Conservation (phyloP, 768 basidiomycete genomes). For the Trametes cinnabarina region DNA sequence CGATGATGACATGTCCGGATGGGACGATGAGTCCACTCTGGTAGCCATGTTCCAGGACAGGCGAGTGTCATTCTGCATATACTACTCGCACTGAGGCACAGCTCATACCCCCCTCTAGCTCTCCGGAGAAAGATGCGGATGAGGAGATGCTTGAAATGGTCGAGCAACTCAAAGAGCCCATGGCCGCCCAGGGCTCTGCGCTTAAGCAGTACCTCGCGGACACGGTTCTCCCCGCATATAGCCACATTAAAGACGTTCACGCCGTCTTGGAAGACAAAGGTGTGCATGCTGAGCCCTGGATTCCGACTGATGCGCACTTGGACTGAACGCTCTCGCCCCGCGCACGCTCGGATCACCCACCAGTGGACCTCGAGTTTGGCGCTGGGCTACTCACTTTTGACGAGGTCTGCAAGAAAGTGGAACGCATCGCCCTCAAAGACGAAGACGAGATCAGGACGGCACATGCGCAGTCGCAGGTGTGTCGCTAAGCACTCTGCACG, state of each 20-base stretch:
- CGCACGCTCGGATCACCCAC: not conserved
- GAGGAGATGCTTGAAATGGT: constrained; percentile 27
- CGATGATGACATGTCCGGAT: constrained; percentile 25
- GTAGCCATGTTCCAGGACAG: constrained; percentile 31
- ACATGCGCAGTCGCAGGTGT: constrained; percentile 45
- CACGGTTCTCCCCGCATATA: constrained; percentile 35
- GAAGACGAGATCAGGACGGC: constrained; percentile 41
- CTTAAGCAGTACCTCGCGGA: constrained; percentile 33
- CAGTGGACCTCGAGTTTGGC: constrained; percentile 30
- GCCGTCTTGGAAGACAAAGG: constrained; percentile 33
- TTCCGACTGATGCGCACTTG: not conserved
- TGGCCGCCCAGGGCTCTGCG: constrained; percentile 25
- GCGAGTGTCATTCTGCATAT: constrained; percentile 15
- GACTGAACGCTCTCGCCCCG: not conserved
- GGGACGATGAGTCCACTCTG: constrained; percentile 34
- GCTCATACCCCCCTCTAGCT: constrained; percentile 20
- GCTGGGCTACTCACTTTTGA: constrained; percentile 53
- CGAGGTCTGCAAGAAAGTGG: constrained; percentile 52
- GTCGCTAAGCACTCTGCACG: constrained; percentile 39
- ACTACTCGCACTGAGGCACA: not conserved
- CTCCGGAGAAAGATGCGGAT: constrained; percentile 20
- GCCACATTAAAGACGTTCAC: constrained; percentile 37
- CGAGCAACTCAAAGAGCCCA: constrained; percentile 27
- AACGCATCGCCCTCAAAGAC: constrained; percentile 43
- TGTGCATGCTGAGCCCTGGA: constrained; percentile 5